Percentiles rank a stretch among this genome's conserved stretches.
phyloP scores from a whole-genome alignment of 2,329 filamentous ascomycete genomes.

The Hypoxylon sp. region DNA sequence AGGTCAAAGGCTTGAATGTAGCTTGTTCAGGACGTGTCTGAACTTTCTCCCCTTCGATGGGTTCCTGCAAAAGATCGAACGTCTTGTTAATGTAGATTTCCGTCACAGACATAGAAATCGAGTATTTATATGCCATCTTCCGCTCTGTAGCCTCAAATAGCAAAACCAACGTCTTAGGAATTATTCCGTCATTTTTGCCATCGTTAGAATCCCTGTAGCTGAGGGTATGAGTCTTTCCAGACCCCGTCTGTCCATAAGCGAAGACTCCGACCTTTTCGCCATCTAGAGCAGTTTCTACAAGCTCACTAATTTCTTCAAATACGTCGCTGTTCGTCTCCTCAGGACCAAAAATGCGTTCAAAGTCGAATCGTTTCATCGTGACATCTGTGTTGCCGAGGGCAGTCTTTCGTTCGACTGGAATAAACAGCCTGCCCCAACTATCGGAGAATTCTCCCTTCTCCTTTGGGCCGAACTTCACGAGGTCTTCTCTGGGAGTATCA shows the following conservation, averaged over 20 bases:
- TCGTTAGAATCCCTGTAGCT: slow-evolving; percentile 63
- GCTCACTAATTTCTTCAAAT: slow-evolving; percentile 92
- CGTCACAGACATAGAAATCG: slow-evolving; percentile 92
- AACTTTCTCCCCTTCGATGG: slow-evolving; percentile 81
- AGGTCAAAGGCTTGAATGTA: slow-evolving; percentile 69
- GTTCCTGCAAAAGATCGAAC: slow-evolving; percentile 78
- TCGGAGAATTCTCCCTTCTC: slow-evolving; percentile 77
- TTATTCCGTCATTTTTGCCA: slow-evolving; percentile 87
- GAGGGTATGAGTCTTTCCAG: slow-evolving; percentile 97
- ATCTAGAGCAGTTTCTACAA: slow-evolving; percentile 91
- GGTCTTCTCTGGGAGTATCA: slow-evolving; percentile 71
- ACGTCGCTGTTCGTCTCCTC: slow-evolving; percentile 82
- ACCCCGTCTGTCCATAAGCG: slow-evolving; percentile 96
- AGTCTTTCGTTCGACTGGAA: slow-evolving; percentile 83
- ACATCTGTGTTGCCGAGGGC: slow-evolving; percentile 79
- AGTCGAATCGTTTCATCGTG: slow-evolving; percentile 85
- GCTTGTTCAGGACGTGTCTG: slow-evolving; percentile 83
- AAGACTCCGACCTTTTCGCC: slow-evolving; percentile 98
- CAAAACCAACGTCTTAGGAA: slow-evolving; percentile 87
- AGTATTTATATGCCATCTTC: slow-evolving; percentile 82
- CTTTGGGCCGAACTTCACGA: slow-evolving; percentile 58
- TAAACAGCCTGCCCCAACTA: slow-evolving; percentile 83
- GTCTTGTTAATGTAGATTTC: slow-evolving; percentile 98
- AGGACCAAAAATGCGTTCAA: slow-evolving; percentile 91
- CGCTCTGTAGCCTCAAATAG: slow-evolving; percentile 87